Conservation (phyloP, 305 asterid species). For the Ajuga reptans region DNA sequence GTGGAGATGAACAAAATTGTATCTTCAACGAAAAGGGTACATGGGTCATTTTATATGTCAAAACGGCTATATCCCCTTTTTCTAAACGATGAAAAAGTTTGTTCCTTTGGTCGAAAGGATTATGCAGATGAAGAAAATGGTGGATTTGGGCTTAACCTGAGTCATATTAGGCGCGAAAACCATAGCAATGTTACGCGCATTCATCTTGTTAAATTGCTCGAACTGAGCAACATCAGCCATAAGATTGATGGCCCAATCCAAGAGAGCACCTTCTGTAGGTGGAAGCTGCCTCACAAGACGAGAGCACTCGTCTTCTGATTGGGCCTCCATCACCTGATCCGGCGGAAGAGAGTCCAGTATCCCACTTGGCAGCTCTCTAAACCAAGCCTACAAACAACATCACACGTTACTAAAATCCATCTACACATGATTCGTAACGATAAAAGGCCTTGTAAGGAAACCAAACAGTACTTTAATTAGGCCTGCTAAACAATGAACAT, state of each 20-base stretch:
- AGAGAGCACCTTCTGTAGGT: conserved; percentile 66
- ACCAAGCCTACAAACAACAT: conserved; percentile 60
- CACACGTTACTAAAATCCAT: not conserved
- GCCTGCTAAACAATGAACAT: conserved; percentile 90
- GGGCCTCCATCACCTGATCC: conserved; percentile 69
- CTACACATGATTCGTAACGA: no score
- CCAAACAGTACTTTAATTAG: conserved; percentile 57
- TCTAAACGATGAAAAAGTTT: not conserved
- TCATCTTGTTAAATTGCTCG: conserved; percentile 76
- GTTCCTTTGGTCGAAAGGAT: not conserved
- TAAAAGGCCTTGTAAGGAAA: not conserved
- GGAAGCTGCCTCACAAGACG: conserved; percentile 64
- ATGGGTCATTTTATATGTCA: no score
- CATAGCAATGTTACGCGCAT: conserved; percentile 80
- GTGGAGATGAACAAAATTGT: not conserved
- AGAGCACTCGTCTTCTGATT: conserved; percentile 65
- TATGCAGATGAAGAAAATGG: not conserved
- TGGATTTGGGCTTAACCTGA: conserved; percentile 38
- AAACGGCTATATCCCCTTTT: not conserved
- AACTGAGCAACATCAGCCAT: conserved; percentile 95
- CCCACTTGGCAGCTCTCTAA: conserved; percentile 85
- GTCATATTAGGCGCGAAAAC: conserved; percentile 95
- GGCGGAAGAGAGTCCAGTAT: conserved; percentile 72
- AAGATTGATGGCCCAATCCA: conserved; percentile 88
- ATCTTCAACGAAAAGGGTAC: not conserved